Conservation (phyloP, 371 early-diverging fungal genomes). For the Mucor plumbeus region DNA sequence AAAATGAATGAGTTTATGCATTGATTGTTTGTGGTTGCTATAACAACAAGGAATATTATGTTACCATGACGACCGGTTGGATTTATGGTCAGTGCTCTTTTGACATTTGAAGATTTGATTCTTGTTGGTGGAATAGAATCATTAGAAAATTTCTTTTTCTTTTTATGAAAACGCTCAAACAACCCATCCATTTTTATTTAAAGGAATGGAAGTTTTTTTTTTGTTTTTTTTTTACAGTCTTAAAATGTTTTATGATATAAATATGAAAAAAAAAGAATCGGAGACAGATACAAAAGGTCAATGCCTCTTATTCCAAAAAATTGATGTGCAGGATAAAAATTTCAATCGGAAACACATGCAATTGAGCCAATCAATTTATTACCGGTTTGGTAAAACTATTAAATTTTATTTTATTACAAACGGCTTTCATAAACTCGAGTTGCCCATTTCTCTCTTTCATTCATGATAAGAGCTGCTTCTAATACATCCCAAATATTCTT, state of each 20-base stretch:
- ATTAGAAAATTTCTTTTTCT: constrained; percentile 15
- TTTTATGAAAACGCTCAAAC: constrained; percentile 36
- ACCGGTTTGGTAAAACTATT: not conserved
- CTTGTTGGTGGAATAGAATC: constrained; percentile 13
- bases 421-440: constrained; percentile 39
- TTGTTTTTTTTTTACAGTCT: too few relatives aligned
- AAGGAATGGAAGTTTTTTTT: not conserved
- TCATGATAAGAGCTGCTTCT: constrained; percentile 56
- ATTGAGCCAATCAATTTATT: not conserved
- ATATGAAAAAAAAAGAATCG: not conserved
- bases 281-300: not conserved
- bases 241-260: not conserved
- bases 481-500: constrained; percentile 75
- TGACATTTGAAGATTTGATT: constrained; percentile 16
- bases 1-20: not conserved
- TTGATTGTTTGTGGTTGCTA: not conserved
- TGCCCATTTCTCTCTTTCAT: constrained; percentile 30
- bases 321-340: not conserved
- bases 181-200: constrained; percentile 28
- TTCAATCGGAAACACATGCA: not conserved
- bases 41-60: too few relatives aligned
- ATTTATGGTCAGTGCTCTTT: not conserved
- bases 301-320: not conserved
- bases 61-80: constrained; percentile 4
- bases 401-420: constrained; percentile 22